Evolutionary conservation across 176 grass and related monocot genomes (phyloP), one percentile per base, ranked within the genome.

Genomic region (Phyllostachys edulis): DNA sequence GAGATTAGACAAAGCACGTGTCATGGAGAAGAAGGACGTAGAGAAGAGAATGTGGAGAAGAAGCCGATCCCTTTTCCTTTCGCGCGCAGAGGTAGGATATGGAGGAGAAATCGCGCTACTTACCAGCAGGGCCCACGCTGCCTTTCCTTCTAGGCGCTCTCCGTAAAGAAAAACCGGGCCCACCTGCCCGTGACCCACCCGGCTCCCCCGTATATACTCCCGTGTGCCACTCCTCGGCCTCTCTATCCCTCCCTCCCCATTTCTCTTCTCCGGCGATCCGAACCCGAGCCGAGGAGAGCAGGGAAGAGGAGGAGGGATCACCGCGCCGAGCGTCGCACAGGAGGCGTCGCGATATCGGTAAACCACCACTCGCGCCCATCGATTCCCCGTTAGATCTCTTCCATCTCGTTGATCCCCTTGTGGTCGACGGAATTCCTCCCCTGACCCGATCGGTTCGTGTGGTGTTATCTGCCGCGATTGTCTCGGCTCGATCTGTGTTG

Each of bases 271-370:
- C 67, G 79, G 73, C 80, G 67, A 87, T 54, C 80, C 84, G 65
- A 71, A 49, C 56, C 14, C 44, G 36, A 20, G 54, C 63, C 40
- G 0, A 63, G 56, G 69, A 66, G 77, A 40, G 88, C 84, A 77
- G 73, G 83, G 79, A 77, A 46, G 78, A 60, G 83, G 75, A 79
- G 63, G 34, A n/a, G 4, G 76, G 54, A 77, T 56, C 71, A 5
- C 82, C 24, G 9, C 12, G 3, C 46, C 32, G 24, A 64, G 8
- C 57, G 40, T 39, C 55, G 41, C 9, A 74, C 44, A 50, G 42
- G 39, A 67, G 21, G 9, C 78, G 27, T 50, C 46, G 44, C 39
- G 6, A 83, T 90, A 60, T 54, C 74, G 89, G 89, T 90, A 86
- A 83, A 8, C 29, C 11, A 50, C 69, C 55, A 6, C 42, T 80